Percentiles rank a stretch among this genome's conserved stretches.
These are phyloP conservation scores for Penicillium sp. DNA, from an alignment of 2,329 filamentous ascomycete species.

Conservation along the genomic window DNA sequence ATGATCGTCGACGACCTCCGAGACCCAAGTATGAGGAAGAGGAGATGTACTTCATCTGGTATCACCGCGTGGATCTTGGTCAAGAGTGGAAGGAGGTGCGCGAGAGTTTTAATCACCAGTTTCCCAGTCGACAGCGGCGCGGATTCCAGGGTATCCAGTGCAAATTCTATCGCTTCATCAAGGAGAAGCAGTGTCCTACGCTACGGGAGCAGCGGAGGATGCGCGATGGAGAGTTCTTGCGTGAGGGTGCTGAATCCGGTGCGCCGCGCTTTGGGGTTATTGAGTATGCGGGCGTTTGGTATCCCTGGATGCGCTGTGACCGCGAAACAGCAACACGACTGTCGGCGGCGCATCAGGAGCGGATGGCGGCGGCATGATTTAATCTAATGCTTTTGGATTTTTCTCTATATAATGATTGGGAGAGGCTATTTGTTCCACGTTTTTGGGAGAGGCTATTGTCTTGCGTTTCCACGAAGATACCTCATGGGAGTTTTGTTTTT, in stretches of 20 bases:
- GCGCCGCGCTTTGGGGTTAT: slow-evolving; percentile 42
- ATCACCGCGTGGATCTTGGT: slow-evolving; percentile 48
- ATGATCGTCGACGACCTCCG: slow-evolving; percentile 42
- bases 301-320: slow-evolving; percentile 45
- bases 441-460: not conserved
- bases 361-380: not conserved
- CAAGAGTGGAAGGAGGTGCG: slow-evolving; percentile 49
- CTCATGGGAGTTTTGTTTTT: slow-evolving; percentile 11
- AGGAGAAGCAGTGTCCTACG: slow-evolving; percentile 46
- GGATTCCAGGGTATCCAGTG: slow-evolving; percentile 50
- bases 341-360: slow-evolving; percentile 6
- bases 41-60: slow-evolving; percentile 53
- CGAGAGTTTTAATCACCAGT: slow-evolving; percentile 45
- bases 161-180: slow-evolving; percentile 52
- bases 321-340: slow-evolving; percentile 24
- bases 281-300: slow-evolving; percentile 41
- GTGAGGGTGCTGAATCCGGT: slow-evolving; percentile 30
- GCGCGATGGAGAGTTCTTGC: slow-evolving; percentile 42
- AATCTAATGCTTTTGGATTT: not conserved
- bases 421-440: not conserved
- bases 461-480: slow-evolving; percentile 15
- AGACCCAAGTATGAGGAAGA: slow-evolving; percentile 49
- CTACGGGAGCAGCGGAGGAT: slow-evolving; percentile 44
- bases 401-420: slow-evolving; percentile 3
- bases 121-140: slow-evolving; percentile 40